These are phyloP conservation scores for Rostrohypoxylon terebratum DNA, from an alignment of 495 filamentous ascomycete species.

Conservation along the genomic window DNA sequence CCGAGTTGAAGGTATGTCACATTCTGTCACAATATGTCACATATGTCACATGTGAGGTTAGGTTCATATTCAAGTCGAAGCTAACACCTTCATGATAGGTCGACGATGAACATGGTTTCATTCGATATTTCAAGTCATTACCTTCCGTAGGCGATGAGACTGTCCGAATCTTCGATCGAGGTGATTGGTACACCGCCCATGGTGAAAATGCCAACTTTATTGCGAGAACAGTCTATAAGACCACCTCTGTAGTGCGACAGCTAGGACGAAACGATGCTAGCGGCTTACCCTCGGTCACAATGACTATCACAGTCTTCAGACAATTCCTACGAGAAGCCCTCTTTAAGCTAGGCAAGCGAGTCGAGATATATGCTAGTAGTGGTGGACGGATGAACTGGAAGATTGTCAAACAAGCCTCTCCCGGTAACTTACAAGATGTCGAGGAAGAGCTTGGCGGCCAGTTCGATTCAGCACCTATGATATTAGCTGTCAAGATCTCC, in stretches of 20 bases:
- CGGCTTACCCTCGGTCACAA: conserved; percentile 89
- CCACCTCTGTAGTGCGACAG: conserved; percentile 91
- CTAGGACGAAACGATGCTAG: conserved; percentile 84
- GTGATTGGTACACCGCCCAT: conserved; percentile 95
- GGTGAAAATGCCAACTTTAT: conserved; percentile 94
- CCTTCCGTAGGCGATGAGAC: conserved; percentile 74
- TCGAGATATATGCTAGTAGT: conserved; percentile 87
- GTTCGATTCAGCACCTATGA: conserved; percentile 90
- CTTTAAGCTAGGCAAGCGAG: conserved; percentile 86
- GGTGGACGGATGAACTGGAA: conserved; percentile 90
- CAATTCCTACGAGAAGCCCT: conserved; percentile 96
- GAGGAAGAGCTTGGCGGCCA: conserved; percentile 94
- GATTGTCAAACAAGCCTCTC: conserved; percentile 87
- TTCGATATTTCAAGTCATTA: conserved; percentile 89
- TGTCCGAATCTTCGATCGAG: conserved; percentile 91
- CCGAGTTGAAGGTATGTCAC: conserved; percentile 81
- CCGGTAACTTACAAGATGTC: conserved; percentile 95
- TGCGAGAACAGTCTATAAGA: conserved; percentile 94
- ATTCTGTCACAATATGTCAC: conserved; percentile 17
- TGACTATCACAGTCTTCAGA: conserved; percentile 92
- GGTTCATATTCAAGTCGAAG: conserved; percentile 1
- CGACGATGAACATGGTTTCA: conserved; percentile 96
- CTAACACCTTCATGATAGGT: conserved; percentile 65
- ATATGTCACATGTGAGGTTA: conserved; percentile 46
- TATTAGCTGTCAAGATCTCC: conserved; percentile 91